A percentile compares a stretch with the other conserved stretches of the same genome.
Conservation (phyloP, 805 yeast genomes). For the Candida nemodendra region DNA sequence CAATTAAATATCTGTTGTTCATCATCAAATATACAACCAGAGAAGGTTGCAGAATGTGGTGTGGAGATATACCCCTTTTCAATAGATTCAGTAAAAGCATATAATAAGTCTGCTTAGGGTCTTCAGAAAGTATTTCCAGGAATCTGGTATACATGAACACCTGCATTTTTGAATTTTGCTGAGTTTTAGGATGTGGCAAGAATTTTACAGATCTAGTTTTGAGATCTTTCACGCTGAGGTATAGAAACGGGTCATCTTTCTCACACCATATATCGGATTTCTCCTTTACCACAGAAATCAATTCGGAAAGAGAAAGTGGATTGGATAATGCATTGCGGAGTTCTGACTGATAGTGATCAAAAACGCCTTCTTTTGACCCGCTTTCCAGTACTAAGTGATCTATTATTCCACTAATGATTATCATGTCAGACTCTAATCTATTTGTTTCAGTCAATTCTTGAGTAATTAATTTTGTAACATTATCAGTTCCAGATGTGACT, state of each 20-base stretch:
- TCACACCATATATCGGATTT: slow-evolving; percentile 28
- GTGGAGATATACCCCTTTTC: slow-evolving; percentile 47
- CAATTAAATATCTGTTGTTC: slow-evolving; percentile 34
- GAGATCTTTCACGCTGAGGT: slow-evolving; percentile 49
- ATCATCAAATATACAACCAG: slow-evolving; percentile 39
- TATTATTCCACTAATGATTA: slow-evolving; percentile 62
- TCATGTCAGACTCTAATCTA: slow-evolving; percentile 24
- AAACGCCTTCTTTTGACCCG: slow-evolving; percentile 11
- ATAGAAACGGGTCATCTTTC: slow-evolving; percentile 23
- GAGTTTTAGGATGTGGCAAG: slow-evolving; percentile 53
- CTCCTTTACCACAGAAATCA: slow-evolving; percentile 13
- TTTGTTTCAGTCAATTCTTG: slow-evolving; percentile 3
- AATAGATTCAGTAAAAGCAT: slow-evolving; percentile 46
- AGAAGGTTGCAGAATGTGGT: slow-evolving; percentile 45
- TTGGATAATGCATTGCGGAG: slow-evolving; percentile 7
- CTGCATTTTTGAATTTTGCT: slow-evolving; percentile 54
- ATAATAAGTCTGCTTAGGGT: slow-evolving; percentile 35
- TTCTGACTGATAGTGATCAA: slow-evolving; percentile 24
- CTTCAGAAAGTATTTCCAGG: slow-evolving; percentile 36
- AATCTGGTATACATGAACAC: slow-evolving; percentile 57
- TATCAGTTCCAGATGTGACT: background rate
- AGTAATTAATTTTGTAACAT: slow-evolving; percentile 1
- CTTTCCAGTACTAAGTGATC: slow-evolving; percentile 44
- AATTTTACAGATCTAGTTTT: slow-evolving; percentile 52
- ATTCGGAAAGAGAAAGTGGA: slow-evolving; percentile 20